phyloP scores from a whole-genome alignment of 2,329 filamentous ascomycete genomes.

The Cordyceps cicadae region DNA sequence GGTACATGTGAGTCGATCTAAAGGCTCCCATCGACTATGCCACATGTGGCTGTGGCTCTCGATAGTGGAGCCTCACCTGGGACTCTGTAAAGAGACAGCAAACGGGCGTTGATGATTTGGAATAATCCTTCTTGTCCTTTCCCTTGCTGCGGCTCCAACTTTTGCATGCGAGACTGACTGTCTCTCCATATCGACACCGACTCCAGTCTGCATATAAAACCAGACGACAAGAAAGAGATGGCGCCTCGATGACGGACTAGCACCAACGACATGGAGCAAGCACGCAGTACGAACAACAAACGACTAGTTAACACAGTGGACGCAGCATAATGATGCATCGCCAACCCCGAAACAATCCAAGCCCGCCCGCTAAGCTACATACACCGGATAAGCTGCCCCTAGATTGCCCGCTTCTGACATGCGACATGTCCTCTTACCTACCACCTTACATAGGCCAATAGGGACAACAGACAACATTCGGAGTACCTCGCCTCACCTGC shows the following conservation, averaged over 20 bases:
- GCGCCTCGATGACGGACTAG: too few relatives aligned
- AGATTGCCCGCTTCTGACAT: too few relatives aligned
- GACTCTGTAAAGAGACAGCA: neutral
- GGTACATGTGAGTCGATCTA: conserved; percentile 2
- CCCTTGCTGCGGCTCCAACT: neutral
- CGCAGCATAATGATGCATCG: too few relatives aligned
- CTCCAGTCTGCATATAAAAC: too few relatives aligned
- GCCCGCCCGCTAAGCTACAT: neutral
- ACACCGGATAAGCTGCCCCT: neutral
- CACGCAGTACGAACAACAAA: too few relatives aligned
- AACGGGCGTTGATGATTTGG: neutral
- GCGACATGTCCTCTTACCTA: neutral
- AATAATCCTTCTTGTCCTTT: neutral
- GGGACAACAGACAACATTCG: too few relatives aligned
- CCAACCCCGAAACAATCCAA: neutral
- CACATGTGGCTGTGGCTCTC: conserved; percentile 3
- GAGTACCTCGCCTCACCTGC: neutral
- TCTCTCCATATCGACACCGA: neutral
- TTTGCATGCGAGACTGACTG: neutral
- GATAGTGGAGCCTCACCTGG: neutral
- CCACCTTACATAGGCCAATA: neutral
- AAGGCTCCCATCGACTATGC: neutral
- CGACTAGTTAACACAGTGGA: too few relatives aligned
- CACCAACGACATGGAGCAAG: too few relatives aligned
- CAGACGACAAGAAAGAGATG: too few relatives aligned